Base-by-base conservation (phyloP, 352 stramenopile species). In the Hyaloperonospora brassicae region DNA sequence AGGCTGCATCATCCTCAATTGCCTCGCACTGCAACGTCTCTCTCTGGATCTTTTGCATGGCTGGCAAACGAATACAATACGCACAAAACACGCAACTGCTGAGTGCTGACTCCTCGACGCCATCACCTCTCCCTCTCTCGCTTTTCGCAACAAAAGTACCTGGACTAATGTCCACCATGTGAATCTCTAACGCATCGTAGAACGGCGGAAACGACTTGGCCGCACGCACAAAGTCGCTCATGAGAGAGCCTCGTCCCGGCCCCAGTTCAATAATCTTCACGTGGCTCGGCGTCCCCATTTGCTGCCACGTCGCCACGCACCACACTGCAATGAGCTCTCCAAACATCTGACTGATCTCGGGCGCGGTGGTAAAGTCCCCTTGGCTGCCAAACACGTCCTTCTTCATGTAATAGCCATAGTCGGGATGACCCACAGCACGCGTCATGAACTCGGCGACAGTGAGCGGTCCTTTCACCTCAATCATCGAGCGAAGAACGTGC, bases 321-420 rank as follows among this genome's bases (percentile, higher is more conserved):
- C 91, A 97, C 10, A 97, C 65, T 27, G 84, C 83, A 52, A 97
- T 75, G 35, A 97, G 70, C 62, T 97, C 91, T 47, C 91, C 89
- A 62, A 97, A 97, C 69, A 97, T 93, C 55, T 96, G 88, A 39
- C 73, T 94, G 62, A 97, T 97, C 72, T 97, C 91, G 2, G 91
- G 91, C 12, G 91, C 89, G 1, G 91, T 97, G 27, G 92, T 95
- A 69, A 97, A 97, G 73, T 97, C 89, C 55, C 88, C 89, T 45
- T 92, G 72, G 27, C 65, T 79, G 34, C 91, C 91, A 63, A 97
- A 95, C 48, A 97, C 82, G 55, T 97, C 83, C 38, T 84, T 84
- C 62, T 95, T 93, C 70, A 97, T 98, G 76, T 98, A 98, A 72
- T 98, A 98, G 34, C 95, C 95, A 70, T 97, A 81, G 47, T 86